Percentiles rank a stretch among this genome's conserved stretches.
Evolutionary conservation across 2,329 filamentous ascomycete species (phyloP).

Genomic region (Diaporthe vexans): DNA sequence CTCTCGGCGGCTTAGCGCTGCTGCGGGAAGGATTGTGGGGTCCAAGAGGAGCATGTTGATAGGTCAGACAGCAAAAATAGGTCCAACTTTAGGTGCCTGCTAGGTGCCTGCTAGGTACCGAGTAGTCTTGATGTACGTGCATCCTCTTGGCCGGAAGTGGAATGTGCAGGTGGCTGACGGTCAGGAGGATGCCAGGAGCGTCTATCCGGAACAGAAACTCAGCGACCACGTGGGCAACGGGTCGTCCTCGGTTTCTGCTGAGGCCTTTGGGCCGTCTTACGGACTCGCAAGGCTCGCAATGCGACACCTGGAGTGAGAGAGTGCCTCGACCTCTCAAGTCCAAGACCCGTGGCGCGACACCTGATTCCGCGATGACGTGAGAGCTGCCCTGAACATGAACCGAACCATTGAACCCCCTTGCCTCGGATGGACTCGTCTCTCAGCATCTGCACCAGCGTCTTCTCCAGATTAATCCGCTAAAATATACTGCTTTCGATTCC

Average conservation of each 20-base stretch:
- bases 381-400: conserved; percentile 2
- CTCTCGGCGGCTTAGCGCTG: conserved; percentile 24
- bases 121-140: not conserved
- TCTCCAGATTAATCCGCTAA: not conserved
- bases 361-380: conserved; percentile 26
- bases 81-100: conserved; percentile 17
- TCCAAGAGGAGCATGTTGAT: conserved; percentile 16
- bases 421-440: not conserved
- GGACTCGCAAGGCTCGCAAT: too few relatives aligned
- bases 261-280: not conserved
- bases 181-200: conserved; percentile 17
- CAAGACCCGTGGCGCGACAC: not conserved
- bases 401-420: conserved; percentile 7
- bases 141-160: conserved; percentile 15
- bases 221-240: not conserved
- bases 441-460: too few relatives aligned
- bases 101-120: not conserved
- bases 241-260: not conserved
- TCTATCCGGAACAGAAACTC: not conserved
- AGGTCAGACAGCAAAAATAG: conserved; percentile 25
- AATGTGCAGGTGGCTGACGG: conserved; percentile 8
- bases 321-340: not conserved
- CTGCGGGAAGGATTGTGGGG: conserved; percentile 29
- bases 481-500: too few relatives aligned
- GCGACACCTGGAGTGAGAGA: not conserved